Base-by-base conservation (phyloP, 2,329 filamentous ascomycete genomes). In the Ramularia endophylla region DNA sequence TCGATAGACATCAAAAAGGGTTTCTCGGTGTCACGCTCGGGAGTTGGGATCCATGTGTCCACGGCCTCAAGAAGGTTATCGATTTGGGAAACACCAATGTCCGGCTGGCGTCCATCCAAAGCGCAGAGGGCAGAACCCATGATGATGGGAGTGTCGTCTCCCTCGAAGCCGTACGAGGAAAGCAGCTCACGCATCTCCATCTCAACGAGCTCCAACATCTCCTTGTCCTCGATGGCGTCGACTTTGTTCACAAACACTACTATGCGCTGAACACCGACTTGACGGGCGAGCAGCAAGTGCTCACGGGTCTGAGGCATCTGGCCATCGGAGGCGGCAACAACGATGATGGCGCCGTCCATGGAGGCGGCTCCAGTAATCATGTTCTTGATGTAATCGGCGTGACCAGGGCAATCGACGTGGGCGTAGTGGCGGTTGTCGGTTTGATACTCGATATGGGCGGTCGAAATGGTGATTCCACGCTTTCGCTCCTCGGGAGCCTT, bases 311-410 rank as follows among this genome's bases (percentile, higher is more conserved):
- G 94, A 61, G 92, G 92, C 92, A 98, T 98, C 75, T 98, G 94
- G 65, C 92, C 92, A 66, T 98, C 92, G 27, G 88, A 95, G 57
- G 92, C 92, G 58, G 94, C 94, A 59, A 98, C 94, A 55, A 98
- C 92, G 61, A 98, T 95, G 65, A 98, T 90, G 61, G 92, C 90
- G 61, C 92, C 92, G 61, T 98, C 92, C 92, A 98, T 98, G 77
- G 88, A 94, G 61, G 94, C 90, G 51, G 92, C 89, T 81, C 92
- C 92, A 56, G 92, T 98, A 69, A 98, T 98, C 92, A 98, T 98
- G 83, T 98, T 98, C 81, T 98, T 98, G 77, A 98, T 97, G 78
- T 98, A 98, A 87, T 98, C 92, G 71, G 92, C 92, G 83, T 98
- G 92, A 72, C 92, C 92, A 45, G 92, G 92, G 72, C 92, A 98